These are phyloP conservation scores for Uronychia setigera DNA, from an alignment of 73 alveolate genomes.

Conservation along the genomic window DNA sequence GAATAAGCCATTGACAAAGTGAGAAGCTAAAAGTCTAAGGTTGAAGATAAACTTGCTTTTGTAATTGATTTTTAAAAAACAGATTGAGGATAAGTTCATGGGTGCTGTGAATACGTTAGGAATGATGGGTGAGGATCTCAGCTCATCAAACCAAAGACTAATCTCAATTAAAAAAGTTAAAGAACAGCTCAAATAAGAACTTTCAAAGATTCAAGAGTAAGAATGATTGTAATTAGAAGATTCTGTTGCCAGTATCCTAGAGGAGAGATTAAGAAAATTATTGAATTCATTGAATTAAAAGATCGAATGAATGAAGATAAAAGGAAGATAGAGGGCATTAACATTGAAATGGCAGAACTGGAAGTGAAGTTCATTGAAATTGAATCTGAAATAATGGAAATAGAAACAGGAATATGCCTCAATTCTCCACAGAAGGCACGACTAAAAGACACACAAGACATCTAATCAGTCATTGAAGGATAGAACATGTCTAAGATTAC, in stretches of 20 bases:
- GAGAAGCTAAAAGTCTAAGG: neutral
- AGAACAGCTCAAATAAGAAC: neutral
- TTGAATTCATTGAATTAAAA: neutral
- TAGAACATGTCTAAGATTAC: neutral
- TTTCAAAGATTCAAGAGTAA: neutral
- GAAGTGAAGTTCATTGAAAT: neutral
- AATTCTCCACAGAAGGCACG: neutral
- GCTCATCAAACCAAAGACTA: neutral
- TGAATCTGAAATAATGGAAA: neutral
- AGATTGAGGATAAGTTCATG: neutral
- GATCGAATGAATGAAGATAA: neutral
- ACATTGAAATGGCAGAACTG: neutral
- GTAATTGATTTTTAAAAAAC: neutral
- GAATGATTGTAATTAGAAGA: neutral
- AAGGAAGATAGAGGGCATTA: neutral
- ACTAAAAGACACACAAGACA: too few species aligned
- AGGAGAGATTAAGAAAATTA: neutral
- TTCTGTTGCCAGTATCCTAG: too few species aligned
- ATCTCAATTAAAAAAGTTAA: too few species aligned
- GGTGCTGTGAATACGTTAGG: neutral
- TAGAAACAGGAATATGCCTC: neutral
- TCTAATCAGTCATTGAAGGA: neutral
- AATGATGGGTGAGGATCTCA: neutral
- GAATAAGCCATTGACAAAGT: neutral
- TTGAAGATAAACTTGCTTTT: neutral